A percentile compares a stretch with the other conserved stretches of the same genome.
Conservation (phyloP, 2,329 filamentous ascomycete genomes). For the Nothophaeocryptopus gaeumannii region DNA sequence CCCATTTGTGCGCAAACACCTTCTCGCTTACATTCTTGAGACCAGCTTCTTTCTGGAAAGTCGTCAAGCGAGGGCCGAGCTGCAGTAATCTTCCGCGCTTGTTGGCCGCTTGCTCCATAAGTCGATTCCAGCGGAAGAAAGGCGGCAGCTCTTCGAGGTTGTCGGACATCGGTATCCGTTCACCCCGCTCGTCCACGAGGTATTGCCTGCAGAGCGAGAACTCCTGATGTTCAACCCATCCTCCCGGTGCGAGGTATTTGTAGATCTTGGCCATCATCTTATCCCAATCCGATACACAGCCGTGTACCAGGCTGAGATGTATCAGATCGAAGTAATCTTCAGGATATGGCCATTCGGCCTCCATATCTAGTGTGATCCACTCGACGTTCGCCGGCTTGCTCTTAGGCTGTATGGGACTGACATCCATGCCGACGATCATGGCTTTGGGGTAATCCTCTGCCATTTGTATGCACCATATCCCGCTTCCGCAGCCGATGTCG, state of each 20-base stretch:
- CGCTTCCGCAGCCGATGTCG: constrained; percentile 26
- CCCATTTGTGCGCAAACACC: constrained; percentile 20
- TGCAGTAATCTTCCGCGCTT: constrained; percentile 21
- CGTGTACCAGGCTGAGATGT: constrained; percentile 28
- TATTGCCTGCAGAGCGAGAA: constrained; percentile 23
- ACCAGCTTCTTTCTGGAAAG: constrained; percentile 15
- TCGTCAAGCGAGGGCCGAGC: constrained; percentile 18
- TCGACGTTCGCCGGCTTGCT: constrained; percentile 25
- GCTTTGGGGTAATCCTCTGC: constrained; percentile 25
- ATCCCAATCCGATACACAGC: constrained; percentile 22
- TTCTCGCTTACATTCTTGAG: constrained; percentile 11
- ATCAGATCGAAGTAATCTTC: constrained; percentile 26
- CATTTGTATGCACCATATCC: constrained; percentile 27
- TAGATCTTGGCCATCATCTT: constrained; percentile 21
- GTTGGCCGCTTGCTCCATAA: constrained; percentile 20
- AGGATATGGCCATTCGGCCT: constrained; percentile 22
- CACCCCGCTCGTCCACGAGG: constrained; percentile 12
- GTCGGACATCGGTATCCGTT: constrained; percentile 15
- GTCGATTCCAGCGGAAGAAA: constrained; percentile 19
- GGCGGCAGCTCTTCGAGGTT: constrained; percentile 13
- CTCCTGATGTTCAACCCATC: constrained; percentile 36
- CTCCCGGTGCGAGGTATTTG: constrained; percentile 29
- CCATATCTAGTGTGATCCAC: constrained; percentile 25
- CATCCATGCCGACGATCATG: constrained; percentile 24
- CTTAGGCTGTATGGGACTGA: constrained; percentile 25